Conservation (phyloP, 2,329 filamentous ascomycete species). For the Aspergillus hortae region DNA sequence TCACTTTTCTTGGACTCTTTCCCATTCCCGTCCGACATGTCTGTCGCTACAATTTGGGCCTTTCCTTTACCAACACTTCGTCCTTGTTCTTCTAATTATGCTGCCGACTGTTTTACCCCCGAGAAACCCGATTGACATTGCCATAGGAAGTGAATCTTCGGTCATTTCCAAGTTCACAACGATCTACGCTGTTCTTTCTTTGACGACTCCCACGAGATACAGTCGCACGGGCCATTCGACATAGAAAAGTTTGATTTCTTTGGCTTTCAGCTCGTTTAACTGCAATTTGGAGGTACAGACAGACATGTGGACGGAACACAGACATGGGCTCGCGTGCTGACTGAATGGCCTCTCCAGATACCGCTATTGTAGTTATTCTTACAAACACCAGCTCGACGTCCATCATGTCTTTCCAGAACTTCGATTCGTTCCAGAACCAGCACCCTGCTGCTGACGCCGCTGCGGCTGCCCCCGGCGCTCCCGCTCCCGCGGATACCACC, state of each 20-base stretch:
- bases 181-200: slow-evolving; percentile 36
- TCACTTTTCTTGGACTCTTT: too few relatives aligned
- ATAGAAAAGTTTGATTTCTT: slow-evolving; percentile 24
- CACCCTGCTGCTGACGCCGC: slow-evolving; percentile 54
- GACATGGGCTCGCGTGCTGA: not conserved
- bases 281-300: slow-evolving; percentile 21
- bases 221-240: slow-evolving; percentile 32
- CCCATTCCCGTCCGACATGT: too few relatives aligned
- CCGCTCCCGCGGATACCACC: slow-evolving; percentile 50
- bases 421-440: slow-evolving; percentile 61
- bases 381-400: slow-evolving; percentile 17
- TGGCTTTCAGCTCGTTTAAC: slow-evolving; percentile 19
- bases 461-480: slow-evolving; percentile 44
- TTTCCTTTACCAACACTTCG: not conserved
- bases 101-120: not conserved
- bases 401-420: slow-evolving; percentile 65
- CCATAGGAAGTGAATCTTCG: slow-evolving; percentile 24
- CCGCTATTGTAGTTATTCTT: slow-evolving; percentile 15
- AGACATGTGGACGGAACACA: not conserved
- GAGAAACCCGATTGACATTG: not conserved
- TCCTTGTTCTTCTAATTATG: not conserved
- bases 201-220: slow-evolving; percentile 40
- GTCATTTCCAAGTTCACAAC: slow-evolving; percentile 30
- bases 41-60: too few relatives aligned
- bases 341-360: slow-evolving; percentile 8